Conservation (phyloP, 208 protist genomes). For the Leishmania amazonensis region DNA sequence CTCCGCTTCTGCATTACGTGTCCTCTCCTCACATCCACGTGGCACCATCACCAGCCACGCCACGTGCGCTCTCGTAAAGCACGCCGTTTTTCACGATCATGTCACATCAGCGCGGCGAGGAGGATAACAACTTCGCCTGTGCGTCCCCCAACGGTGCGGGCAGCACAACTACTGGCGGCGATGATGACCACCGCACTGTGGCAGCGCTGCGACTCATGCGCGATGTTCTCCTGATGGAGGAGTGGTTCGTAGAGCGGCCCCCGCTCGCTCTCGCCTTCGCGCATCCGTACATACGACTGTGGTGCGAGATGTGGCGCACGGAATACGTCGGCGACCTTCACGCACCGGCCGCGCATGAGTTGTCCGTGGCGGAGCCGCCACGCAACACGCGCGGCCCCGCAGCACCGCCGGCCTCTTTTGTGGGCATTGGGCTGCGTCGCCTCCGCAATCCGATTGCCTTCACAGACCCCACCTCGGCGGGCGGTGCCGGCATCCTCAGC, state of each 20-base stretch:
- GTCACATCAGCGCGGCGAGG: background rate
- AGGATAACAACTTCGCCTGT: background rate
- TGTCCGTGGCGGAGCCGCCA: background rate
- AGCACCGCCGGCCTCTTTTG: constrained; percentile 1
- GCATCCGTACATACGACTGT: constrained; percentile 19
- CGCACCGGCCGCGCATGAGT: background rate
- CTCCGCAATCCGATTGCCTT: constrained; percentile 8
- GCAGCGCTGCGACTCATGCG: constrained; percentile 6
- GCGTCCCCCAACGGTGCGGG: background rate
- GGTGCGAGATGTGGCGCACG: constrained; percentile 36
- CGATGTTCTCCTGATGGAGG: constrained; percentile 15
- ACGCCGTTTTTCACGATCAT: background rate
- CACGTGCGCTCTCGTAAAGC: background rate
- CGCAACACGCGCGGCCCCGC: background rate
- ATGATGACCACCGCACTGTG: background rate
- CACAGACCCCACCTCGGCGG: background rate
- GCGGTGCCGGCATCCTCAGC: background rate
- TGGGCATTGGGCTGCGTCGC: constrained; percentile 5
- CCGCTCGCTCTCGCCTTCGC: constrained; percentile 29
- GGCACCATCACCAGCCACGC: background rate
- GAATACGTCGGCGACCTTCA: constrained; percentile 4
- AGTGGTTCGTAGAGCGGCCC: constrained; percentile 25
- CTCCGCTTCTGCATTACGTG: background rate
- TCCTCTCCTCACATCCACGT: background rate
- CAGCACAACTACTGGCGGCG: no score